These are phyloP conservation scores for Fusarium sulawesiense DNA, from an alignment of 2,329 filamentous ascomycete genomes.

Conservation along the genomic window DNA sequence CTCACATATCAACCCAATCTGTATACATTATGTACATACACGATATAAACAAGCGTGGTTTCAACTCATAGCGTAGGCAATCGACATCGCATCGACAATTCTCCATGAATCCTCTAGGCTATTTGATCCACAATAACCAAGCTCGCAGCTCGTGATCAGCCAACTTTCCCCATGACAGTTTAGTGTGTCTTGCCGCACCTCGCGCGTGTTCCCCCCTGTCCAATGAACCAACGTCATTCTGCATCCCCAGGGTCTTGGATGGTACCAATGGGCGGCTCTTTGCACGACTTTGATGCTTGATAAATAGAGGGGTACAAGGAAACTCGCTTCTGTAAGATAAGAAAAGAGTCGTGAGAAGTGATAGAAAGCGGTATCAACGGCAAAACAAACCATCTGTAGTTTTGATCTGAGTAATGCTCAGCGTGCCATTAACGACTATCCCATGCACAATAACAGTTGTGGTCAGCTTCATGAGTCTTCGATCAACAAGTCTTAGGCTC, in stretches of 20 bases:
- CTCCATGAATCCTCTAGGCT: conserved; percentile 20
- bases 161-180: conserved; percentile 25
- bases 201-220: conserved; percentile 38
- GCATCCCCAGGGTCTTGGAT: conserved; percentile 33
- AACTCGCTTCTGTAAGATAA: not conserved
- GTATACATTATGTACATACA: conserved; percentile 27
- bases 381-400: not conserved
- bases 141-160: conserved; percentile 43
- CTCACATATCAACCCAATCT: conserved; percentile 14
- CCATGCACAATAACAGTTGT: not conserved
- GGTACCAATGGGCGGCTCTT: conserved; percentile 28
- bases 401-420: conserved; percentile 10
- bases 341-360: not conserved
- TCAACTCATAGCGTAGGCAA: not conserved
- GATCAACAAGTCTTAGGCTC: conserved; percentile 15
- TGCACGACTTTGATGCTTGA: conserved; percentile 25
- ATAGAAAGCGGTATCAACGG: not conserved
- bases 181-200: conserved; percentile 38
- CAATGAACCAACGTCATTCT: conserved; percentile 42
- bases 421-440: not conserved
- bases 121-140: conserved; percentile 36
- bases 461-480: conserved; percentile 16
- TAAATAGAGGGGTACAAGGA: conserved; percentile 12
- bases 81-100: conserved; percentile 14
- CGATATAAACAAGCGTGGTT: conserved; percentile 14